Conservation (phyloP, 1,284 basidiomycete genomes). For the Porodaedalea pini region DNA sequence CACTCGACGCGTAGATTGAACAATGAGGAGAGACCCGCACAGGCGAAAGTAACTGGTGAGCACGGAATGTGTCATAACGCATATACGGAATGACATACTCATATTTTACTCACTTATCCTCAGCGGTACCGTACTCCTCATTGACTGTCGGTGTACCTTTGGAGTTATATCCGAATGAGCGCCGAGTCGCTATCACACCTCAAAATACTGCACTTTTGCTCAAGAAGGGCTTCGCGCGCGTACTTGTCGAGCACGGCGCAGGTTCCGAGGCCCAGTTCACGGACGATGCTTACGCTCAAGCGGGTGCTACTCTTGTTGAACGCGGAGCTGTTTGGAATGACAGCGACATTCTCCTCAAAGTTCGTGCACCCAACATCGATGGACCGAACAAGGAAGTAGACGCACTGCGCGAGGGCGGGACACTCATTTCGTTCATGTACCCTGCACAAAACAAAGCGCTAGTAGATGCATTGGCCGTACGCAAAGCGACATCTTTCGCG, state of each 20-base stretch:
- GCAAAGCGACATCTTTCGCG: slow-evolving; percentile 64
- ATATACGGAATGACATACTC: neutral
- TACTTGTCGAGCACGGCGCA: slow-evolving; percentile 71
- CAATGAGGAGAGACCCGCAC: slow-evolving; percentile 9
- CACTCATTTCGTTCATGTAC: slow-evolving; percentile 80
- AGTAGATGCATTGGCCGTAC: slow-evolving; percentile 61
- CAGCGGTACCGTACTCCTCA: slow-evolving; percentile 65
- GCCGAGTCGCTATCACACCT: slow-evolving; percentile 76
- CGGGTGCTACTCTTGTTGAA: slow-evolving; percentile 72
- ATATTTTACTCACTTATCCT: neutral
- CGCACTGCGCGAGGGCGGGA: slow-evolving; percentile 64
- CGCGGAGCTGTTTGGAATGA: slow-evolving; percentile 57
- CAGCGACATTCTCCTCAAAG: slow-evolving; percentile 79
- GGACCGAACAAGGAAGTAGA: slow-evolving; percentile 42
- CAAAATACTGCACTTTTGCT: slow-evolving; percentile 67
- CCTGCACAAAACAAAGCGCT: slow-evolving; percentile 74
- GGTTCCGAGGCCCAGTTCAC: slow-evolving; percentile 72
- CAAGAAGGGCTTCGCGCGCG: slow-evolving; percentile 75
- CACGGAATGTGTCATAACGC: neutral
- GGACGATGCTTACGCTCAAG: slow-evolving; percentile 71
- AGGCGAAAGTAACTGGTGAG: slow-evolving; percentile 14
- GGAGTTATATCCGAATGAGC: slow-evolving; percentile 72
- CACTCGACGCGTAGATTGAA: slow-evolving; percentile 10
- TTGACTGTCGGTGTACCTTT: slow-evolving; percentile 75
- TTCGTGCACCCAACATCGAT: slow-evolving; percentile 59